These are phyloP conservation scores for Xylaria sp. DNA, from an alignment of 2,329 filamentous ascomycete species.

Conservation along the genomic window DNA sequence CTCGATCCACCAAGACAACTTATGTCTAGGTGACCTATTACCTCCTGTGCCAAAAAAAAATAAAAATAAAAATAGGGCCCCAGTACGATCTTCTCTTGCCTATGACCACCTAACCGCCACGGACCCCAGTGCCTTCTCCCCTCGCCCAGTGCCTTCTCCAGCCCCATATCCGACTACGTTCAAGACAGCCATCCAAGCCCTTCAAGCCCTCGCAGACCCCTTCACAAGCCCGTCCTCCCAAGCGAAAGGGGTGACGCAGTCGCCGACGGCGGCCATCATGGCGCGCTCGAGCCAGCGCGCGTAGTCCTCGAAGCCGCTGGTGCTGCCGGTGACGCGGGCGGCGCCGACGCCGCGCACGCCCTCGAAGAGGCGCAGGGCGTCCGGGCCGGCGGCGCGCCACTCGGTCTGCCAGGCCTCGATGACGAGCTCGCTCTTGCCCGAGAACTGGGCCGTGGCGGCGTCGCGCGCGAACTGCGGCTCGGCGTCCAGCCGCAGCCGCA, in stretches of 20 bases:
- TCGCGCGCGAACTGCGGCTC: conserved; percentile 47
- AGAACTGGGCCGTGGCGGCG: conserved; percentile 50
- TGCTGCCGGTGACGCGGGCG: conserved; percentile 52
- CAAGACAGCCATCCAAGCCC: no score
- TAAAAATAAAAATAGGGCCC: neutral
- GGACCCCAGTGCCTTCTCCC: neutral
- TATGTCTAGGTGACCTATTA: neutral
- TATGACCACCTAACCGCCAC: neutral
- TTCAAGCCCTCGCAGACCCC: neutral
- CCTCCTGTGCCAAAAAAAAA: no score
- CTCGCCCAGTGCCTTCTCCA: neutral
- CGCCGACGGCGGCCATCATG: conserved; percentile 48
- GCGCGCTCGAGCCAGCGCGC: conserved; percentile 52
- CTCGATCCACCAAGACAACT: neutral
- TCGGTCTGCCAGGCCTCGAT: conserved; percentile 53
- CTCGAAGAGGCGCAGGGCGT: conserved; percentile 54
- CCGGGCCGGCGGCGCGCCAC: conserved; percentile 53
- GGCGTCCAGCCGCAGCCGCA: conserved; percentile 56
- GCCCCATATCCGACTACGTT: no score
- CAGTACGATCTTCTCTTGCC: neutral
- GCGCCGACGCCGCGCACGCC: conserved; percentile 54
- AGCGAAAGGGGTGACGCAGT: conserved; percentile 31
- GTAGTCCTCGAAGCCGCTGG: conserved; percentile 56
- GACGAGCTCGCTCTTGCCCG: conserved; percentile 53
- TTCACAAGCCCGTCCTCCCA: conserved; percentile 25